Evolutionary conservation across 73 alveolate species (phyloP), one percentile per base, ranked within the genome.

Genomic region (Blepharisma stoltei): DNA sequence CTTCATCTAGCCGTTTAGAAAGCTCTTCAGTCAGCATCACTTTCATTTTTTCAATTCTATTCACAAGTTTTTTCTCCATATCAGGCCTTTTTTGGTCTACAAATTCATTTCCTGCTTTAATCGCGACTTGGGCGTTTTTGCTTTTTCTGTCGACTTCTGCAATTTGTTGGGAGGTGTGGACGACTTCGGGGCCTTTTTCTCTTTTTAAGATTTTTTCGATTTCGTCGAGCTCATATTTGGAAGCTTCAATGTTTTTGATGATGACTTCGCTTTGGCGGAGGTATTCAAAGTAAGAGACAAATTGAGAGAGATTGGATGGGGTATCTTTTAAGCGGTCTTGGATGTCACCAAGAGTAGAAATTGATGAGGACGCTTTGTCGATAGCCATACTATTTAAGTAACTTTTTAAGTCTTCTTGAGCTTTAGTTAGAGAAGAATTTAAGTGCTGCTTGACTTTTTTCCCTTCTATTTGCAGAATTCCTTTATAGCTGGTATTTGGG

Each of bases 381-480:
- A 79, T 81, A 81, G 95, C 89, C 48, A 87, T 78, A 44, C 81
- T 85, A 69, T 71, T 79, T 32, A 92, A 77, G 85, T 86, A 92
- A 4, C 71, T 82, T 69, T 88, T 88, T 68, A 92, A 71, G 68
- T 78, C 86, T 52, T 54, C 80, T 45, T 70, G 78, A 52, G 86
- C 88, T 18, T 80, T 82, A 60, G 67, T 71, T 25, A 92, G 95
- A 32, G 73, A 55, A 46, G 88, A 82, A 27, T 80, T 70, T 6
- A 92, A 84, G 50, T 83, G 89, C 6, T 81, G 86, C 80, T 90
- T 90, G 66, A 92, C 83, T 55, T 71, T 88, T 70, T 87, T 90
- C 6, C 96, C 96, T 47, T 87, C 82, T 6, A 87, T 88, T 60
- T 84, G 46, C 44, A 92, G 76, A 18, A 92, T 85, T 27, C 96